Evolutionary conservation across 495 filamentous ascomycete species (phyloP).

Genomic region (Aspergillus carlsbadensis): DNA sequence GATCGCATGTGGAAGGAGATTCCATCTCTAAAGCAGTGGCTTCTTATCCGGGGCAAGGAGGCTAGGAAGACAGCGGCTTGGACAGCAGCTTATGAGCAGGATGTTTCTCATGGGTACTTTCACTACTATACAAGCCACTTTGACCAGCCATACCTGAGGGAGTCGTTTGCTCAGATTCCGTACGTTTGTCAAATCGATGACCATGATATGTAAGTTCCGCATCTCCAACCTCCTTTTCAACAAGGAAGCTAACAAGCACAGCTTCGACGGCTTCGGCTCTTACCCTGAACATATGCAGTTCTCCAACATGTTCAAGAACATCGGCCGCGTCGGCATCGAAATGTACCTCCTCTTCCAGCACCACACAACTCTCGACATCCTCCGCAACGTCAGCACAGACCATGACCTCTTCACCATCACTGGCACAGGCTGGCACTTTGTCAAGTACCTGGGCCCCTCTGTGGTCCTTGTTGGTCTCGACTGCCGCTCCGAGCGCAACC

Average conservation of each 20-base stretch:
- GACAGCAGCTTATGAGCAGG: conserved; percentile 92
- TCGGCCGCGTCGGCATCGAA: conserved; percentile 93
- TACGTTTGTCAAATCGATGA: conserved; percentile 92
- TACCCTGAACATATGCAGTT: conserved; percentile 99
- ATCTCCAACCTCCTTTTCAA: not conserved
- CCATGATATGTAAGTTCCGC: conserved; percentile 87
- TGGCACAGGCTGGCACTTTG: conserved; percentile 94
- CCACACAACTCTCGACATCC: conserved; percentile 91
- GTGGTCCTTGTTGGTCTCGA: conserved; percentile 89
- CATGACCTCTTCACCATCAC: conserved; percentile 95
- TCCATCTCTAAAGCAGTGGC: conserved; percentile 88
- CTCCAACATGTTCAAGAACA: conserved; percentile 96
- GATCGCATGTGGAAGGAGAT: conserved; percentile 97
- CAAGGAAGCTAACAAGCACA: conserved; percentile 34
- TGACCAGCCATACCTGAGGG: conserved; percentile 88
- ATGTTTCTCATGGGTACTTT: conserved; percentile 93
- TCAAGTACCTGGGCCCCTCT: conserved; percentile 92
- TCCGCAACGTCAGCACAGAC: conserved; percentile 82
- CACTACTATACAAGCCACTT: conserved; percentile 98
- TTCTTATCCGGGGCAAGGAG: conserved; percentile 85
- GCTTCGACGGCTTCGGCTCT: conserved; percentile 96
- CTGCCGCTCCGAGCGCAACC: conserved; percentile 86
- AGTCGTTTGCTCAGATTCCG: conserved; percentile 96
- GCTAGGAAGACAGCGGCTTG: conserved; percentile 85
- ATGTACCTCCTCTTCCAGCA: conserved; percentile 99